Percentiles rank a stretch among this genome's conserved stretches.
phyloP scores from a whole-genome alignment of 768 basidiomycete species.

The Russula abietina region DNA sequence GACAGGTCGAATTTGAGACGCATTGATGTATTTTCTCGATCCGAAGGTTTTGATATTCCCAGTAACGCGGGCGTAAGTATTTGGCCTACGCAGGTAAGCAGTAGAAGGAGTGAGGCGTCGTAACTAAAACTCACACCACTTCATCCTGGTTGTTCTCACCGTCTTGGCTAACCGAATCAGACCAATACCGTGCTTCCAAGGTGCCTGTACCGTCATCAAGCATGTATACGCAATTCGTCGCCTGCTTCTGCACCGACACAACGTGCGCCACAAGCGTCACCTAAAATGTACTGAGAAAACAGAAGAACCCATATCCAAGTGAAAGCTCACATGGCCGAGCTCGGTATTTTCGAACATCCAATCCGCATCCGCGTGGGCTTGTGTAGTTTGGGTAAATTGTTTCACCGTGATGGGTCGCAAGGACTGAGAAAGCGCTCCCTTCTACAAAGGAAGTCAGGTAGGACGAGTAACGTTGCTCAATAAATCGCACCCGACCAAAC shows the following conservation, averaged over 20 bases:
- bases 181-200: slow-evolving; percentile 79
- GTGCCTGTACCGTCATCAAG: slow-evolving; percentile 84
- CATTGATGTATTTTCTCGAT: slow-evolving; percentile 76
- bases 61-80: slow-evolving; percentile 72
- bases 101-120: not conserved
- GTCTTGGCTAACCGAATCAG: slow-evolving; percentile 56
- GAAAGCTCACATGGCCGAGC: slow-evolving; percentile 63
- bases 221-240: slow-evolving; percentile 74
- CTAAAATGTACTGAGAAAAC: slow-evolving; percentile 35
- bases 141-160: slow-evolving; percentile 45
- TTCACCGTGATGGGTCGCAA: slow-evolving; percentile 71
- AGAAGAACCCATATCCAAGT: not conserved
- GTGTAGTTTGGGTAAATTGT: slow-evolving; percentile 70
- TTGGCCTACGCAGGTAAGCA: slow-evolving; percentile 44
- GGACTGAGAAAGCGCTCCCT: slow-evolving; percentile 38
- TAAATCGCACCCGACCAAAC: slow-evolving; percentile 36
- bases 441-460: slow-evolving; percentile 28
- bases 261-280: slow-evolving; percentile 73
- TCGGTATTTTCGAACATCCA: slow-evolving; percentile 79
- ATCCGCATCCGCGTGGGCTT: slow-evolving; percentile 83
- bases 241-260: slow-evolving; percentile 54
- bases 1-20: slow-evolving; percentile 62
- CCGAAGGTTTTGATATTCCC: slow-evolving; percentile 80
- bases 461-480: not conserved
- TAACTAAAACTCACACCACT: slow-evolving; percentile 36